Evolutionary conservation across 1,284 basidiomycete genomes (phyloP).

Genomic region (Cutaneotrichosporon sp.): DNA sequence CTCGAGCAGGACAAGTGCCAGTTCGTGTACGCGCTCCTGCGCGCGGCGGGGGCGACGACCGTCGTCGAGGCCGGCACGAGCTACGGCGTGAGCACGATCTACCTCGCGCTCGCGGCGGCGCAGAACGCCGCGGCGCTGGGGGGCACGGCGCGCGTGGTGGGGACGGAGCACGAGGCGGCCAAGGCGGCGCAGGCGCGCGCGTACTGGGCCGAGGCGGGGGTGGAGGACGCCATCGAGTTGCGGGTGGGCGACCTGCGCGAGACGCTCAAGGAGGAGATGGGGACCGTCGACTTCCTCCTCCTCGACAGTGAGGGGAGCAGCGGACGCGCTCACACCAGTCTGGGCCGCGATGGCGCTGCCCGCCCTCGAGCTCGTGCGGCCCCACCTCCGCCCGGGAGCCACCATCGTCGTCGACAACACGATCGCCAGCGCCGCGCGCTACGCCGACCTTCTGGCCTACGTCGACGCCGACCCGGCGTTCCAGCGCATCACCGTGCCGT

Average conservation of each 20-base stretch:
- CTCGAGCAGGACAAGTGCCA: slow-evolving; percentile 39
- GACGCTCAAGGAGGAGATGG: slow-evolving; percentile 31
- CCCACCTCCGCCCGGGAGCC: slow-evolving; percentile 29
- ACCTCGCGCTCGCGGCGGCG: slow-evolving; percentile 35
- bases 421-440: slow-evolving; percentile 23
- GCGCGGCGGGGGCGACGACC: slow-evolving; percentile 23
- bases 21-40: slow-evolving; percentile 33
- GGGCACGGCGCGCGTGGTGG: slow-evolving; percentile 27
- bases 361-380: slow-evolving; percentile 27
- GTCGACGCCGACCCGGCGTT: slow-evolving; percentile 11
- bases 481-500: slow-evolving; percentile 25
- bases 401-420: slow-evolving; percentile 30
- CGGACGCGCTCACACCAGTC: slow-evolving; percentile 22
- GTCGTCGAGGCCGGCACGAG: slow-evolving; percentile 40
- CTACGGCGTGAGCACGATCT: slow-evolving; percentile 41
- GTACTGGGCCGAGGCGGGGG: slow-evolving; percentile 32
- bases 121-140: slow-evolving; percentile 19
- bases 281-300: slow-evolving; percentile 30
- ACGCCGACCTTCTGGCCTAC: slow-evolving; percentile 27
- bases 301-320: slow-evolving; percentile 33
- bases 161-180: slow-evolving; percentile 34
- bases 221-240: slow-evolving; percentile 31
- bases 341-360: slow-evolving; percentile 37
- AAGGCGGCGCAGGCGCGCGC: slow-evolving; percentile 28
- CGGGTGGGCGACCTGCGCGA: slow-evolving; percentile 36